Percentiles rank a stretch among this genome's conserved stretches.
Conservation (phyloP, 305 asterid genomes). For the Caryopteris hybrid region DNA sequence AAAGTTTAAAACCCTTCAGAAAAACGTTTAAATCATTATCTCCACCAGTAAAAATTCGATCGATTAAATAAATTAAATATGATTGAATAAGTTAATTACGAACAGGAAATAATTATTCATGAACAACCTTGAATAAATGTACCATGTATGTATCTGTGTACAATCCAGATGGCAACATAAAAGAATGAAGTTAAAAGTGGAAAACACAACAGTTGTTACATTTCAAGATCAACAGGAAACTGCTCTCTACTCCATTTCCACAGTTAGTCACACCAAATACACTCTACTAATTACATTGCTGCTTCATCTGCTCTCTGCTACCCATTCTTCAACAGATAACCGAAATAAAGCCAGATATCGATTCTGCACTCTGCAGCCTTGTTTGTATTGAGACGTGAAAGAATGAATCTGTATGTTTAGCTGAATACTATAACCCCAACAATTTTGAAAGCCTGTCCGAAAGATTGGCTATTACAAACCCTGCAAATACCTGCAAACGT, state of each 20-base stretch:
- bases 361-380: neutral
- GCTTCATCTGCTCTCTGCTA: neutral
- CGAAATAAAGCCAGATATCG: too few species aligned
- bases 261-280: neutral
- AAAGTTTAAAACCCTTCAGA: too few species aligned
- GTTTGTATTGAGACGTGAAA: neutral
- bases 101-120: neutral
- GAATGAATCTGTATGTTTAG: neutral
- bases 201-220: neutral
- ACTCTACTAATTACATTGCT: constrained; percentile 2
- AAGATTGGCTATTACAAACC: constrained; percentile 87
- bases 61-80: too few species aligned
- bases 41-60: too few species aligned
- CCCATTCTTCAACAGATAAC: too few species aligned
- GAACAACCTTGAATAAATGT: too few species aligned
- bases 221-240: constrained; percentile 1
- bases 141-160: too few species aligned
- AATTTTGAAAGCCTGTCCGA: constrained; percentile 61
- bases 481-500: constrained; percentile 81
- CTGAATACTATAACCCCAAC: constrained; percentile 58
- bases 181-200: constrained; percentile 9
- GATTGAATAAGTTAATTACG: too few species aligned
- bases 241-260: constrained; percentile 2
- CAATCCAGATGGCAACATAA: too few species aligned
- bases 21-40: too few species aligned